These are phyloP conservation scores for Penicillium italicum DNA, from an alignment of 2,329 filamentous ascomycete species.

Conservation along the genomic window DNA sequence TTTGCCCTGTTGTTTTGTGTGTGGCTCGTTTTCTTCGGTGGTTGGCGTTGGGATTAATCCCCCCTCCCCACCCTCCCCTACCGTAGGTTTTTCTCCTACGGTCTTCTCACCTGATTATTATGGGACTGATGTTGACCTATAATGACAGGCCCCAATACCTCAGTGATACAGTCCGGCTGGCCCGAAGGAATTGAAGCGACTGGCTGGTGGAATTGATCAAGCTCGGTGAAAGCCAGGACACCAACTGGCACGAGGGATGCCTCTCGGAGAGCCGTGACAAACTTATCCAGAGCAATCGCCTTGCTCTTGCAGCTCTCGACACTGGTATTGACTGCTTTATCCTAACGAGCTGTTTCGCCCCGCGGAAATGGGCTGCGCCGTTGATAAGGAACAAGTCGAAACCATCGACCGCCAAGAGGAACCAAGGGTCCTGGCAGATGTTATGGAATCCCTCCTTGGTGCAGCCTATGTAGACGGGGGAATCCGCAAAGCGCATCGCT, in stretches of 20 bases:
- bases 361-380: slow-evolving; percentile 66
- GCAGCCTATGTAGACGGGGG: slow-evolving; percentile 69
- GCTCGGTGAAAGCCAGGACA: no score
- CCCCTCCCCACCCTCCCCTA: no score
- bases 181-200: no score
- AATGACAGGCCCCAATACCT: no score
- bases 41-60: no score
- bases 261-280: slow-evolving; percentile 65
- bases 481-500: slow-evolving; percentile 58
- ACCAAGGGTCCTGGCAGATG: slow-evolving; percentile 77
- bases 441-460: slow-evolving; percentile 81
- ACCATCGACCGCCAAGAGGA: slow-evolving; percentile 26
- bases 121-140: no score
- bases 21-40: no score
- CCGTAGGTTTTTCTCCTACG: no score
- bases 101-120: no score
- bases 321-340: slow-evolving; percentile 70
- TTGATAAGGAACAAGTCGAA: slow-evolving; percentile 49
- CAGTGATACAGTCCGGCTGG: no score
- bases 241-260: slow-evolving; percentile 70
- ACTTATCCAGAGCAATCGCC: slow-evolving; percentile 70
- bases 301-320: slow-evolving; percentile 62
- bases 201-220: no score
- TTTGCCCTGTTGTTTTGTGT: no score
- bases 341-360: slow-evolving; percentile 63